A percentile compares a stretch with the other conserved stretches of the same genome.
Evolutionary conservation across 306 rosid species (phyloP).

Genomic region (Cicer chorassanicum): DNA sequence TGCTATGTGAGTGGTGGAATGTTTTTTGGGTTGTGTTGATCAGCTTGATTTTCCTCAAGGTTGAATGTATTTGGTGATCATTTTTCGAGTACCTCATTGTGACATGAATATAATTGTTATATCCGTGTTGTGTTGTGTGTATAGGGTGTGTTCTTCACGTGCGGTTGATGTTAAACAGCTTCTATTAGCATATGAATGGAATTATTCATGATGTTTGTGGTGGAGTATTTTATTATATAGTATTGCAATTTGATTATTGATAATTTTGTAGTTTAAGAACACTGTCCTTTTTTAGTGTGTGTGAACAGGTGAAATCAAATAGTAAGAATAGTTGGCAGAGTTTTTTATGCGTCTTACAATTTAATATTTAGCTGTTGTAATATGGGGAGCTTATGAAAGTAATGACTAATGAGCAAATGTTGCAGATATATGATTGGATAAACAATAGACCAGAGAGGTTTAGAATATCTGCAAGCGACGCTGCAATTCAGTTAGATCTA

Average conservation of each 20-base stretch:
- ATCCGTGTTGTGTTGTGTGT: not conserved
- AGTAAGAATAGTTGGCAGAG: not conserved
- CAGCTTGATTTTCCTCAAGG: conserved; percentile 15
- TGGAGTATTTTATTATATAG: too few relatives aligned
- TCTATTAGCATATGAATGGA: not conserved
- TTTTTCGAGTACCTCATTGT: not conserved
- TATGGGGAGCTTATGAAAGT: not conserved
- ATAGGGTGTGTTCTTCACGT: not conserved
- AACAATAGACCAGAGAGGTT: conserved; percentile 81
- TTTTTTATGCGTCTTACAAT: conserved; percentile 2
- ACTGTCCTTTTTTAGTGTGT: not conserved
- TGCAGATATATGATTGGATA: conserved; percentile 95
- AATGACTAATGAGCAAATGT: conserved; percentile 30
- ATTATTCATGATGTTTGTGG: not conserved
- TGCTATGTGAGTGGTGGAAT: not conserved
- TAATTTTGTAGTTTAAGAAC: not conserved
- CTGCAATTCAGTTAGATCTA: conserved; percentile 89
- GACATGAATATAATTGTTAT: conserved; percentile 4
- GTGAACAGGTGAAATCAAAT: not conserved
- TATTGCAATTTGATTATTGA: not conserved
- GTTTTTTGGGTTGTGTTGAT: not conserved
- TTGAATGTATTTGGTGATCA: not conserved
- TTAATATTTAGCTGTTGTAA: not conserved
- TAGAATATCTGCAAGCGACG: conserved; percentile 74
- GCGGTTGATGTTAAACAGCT: not conserved